Evolutionary conservation across 2,329 filamentous ascomycete species (phyloP).

Genomic region (Aspergillus oerlinghausenensis): DNA sequence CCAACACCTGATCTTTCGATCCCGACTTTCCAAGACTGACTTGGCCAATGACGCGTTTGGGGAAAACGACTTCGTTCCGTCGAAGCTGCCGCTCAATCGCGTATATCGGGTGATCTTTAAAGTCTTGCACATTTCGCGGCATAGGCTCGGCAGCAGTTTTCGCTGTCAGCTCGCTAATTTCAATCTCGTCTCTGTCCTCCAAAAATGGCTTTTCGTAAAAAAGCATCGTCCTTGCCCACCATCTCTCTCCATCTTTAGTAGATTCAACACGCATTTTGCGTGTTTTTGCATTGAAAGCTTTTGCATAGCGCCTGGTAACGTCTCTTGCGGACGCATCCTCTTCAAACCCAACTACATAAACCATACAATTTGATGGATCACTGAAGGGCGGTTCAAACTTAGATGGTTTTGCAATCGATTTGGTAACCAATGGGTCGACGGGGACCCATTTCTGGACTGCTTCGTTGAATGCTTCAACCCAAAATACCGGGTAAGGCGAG

Average conservation of each 20-base stretch:
- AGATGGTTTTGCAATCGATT: constrained; percentile 68
- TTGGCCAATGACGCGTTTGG: constrained; percentile 69
- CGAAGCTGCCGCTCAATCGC: constrained; percentile 81
- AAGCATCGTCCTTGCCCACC: constrained; percentile 49
- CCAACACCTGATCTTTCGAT: constrained; percentile 52
- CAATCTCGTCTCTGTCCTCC: constrained; percentile 73
- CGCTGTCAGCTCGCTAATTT: constrained; percentile 69
- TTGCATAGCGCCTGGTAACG: constrained; percentile 81
- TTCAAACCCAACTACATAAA: constrained; percentile 82
- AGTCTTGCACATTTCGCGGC: constrained; percentile 80
- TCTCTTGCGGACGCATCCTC: constrained; percentile 73
- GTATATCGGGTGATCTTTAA: constrained; percentile 78
- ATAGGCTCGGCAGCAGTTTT: constrained; percentile 73
- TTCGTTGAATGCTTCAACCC: constrained; percentile 86
- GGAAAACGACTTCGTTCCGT: constrained; percentile 75
- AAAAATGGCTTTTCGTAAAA: constrained; percentile 40
- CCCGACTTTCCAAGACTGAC: constrained; percentile 52
- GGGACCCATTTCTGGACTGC: constrained; percentile 89
- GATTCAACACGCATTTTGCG: constrained; percentile 73
- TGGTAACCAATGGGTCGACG: constrained; percentile 78
- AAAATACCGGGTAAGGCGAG: constrained; percentile 79
- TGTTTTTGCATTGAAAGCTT: constrained; percentile 87
- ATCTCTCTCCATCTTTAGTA: constrained; percentile 51
- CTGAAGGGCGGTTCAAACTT: constrained; percentile 78
- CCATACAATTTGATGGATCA: constrained; percentile 70